Percentiles rank a stretch among this genome's conserved stretches.
phyloP scores from a whole-genome alignment of 2,329 filamentous ascomycete genomes.

The Fusarium pseudoanthophilum region DNA sequence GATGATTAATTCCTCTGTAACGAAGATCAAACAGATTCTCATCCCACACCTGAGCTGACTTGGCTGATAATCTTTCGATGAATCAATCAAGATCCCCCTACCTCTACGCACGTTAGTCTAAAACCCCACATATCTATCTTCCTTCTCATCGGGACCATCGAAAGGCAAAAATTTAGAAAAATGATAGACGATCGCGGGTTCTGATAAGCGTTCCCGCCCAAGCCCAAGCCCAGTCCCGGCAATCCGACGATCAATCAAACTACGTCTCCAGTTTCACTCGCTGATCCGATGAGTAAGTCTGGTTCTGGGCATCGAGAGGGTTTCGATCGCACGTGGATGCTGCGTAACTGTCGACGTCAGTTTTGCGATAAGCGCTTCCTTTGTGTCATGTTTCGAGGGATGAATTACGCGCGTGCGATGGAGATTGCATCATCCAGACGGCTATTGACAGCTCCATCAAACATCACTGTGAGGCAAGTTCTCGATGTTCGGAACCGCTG shows the following conservation, averaged over 20 bases:
- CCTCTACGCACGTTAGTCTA: neutral
- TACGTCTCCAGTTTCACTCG: neutral
- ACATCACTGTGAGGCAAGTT: neutral
- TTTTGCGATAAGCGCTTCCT: neutral
- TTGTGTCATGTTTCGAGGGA: neutral
- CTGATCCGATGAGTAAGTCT: constrained; percentile 21
- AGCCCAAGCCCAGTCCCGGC: neutral
- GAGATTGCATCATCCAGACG: constrained; percentile 28
- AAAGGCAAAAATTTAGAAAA: neutral
- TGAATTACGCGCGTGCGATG: constrained; percentile 3
- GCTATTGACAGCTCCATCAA: neutral
- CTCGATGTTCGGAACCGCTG: neutral
- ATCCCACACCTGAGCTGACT: constrained; percentile 25
- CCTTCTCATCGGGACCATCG: constrained; percentile 27
- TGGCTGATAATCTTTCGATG: constrained; percentile 2
- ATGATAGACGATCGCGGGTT: constrained; percentile 21
- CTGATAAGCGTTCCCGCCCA: constrained; percentile 25
- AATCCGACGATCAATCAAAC: constrained; percentile 18
- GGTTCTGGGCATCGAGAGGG: constrained; percentile 15
- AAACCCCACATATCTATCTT: constrained; percentile 25
- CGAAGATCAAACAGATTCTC: constrained; percentile 35
- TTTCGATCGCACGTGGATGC: constrained; percentile 27
- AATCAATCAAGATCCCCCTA: constrained; percentile 5
- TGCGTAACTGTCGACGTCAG: constrained; percentile 37
- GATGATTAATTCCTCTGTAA: constrained; percentile 11